A percentile compares a stretch with the other conserved stretches of the same genome.
Conservation (phyloP, 257 asterid species). For the Misopates orontium region DNA sequence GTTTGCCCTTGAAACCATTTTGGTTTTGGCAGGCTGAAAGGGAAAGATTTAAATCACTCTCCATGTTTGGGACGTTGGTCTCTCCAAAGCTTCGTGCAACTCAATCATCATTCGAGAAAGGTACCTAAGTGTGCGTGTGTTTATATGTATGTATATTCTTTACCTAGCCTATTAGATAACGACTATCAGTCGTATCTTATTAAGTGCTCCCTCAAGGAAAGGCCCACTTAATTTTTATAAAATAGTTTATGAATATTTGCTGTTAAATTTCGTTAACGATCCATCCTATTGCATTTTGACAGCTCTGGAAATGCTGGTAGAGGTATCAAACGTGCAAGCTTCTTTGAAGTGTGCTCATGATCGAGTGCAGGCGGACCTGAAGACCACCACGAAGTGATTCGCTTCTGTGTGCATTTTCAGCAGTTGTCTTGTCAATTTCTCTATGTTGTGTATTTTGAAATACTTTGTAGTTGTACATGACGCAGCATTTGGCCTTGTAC, state of each 20-base stretch:
- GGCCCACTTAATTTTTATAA: background rate
- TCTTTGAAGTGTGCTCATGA: constrained; percentile 62
- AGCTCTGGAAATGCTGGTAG: constrained; percentile 77
- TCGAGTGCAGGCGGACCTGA: constrained; percentile 52
- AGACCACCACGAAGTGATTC: constrained; percentile 30
- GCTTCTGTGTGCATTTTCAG: background rate
- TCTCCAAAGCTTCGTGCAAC: constrained; percentile 94
- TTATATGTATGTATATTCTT: too few relatives aligned
- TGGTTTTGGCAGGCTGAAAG: constrained; percentile 51
- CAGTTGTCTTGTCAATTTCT: background rate
- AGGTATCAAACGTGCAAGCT: constrained; percentile 64
- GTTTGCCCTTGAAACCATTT: constrained; percentile 14
- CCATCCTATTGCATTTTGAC: constrained; percentile 24
- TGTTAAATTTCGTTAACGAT: constrained; percentile 1
- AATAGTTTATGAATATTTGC: background rate
- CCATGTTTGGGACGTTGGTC: constrained; percentile 82
- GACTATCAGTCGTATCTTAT: too few relatives aligned
- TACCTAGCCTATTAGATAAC: too few relatives aligned
- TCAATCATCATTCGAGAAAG: constrained; percentile 87
- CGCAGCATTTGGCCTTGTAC: background rate
- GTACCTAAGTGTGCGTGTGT: too few relatives aligned
- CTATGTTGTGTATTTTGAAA: constrained; percentile 9
- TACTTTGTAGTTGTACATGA: constrained; percentile 5
- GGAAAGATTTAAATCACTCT: constrained; percentile 62
- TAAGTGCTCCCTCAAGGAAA: background rate